phyloP scores from a whole-genome alignment of 495 filamentous ascomycete species.

The Chaetomium fimeti region DNA sequence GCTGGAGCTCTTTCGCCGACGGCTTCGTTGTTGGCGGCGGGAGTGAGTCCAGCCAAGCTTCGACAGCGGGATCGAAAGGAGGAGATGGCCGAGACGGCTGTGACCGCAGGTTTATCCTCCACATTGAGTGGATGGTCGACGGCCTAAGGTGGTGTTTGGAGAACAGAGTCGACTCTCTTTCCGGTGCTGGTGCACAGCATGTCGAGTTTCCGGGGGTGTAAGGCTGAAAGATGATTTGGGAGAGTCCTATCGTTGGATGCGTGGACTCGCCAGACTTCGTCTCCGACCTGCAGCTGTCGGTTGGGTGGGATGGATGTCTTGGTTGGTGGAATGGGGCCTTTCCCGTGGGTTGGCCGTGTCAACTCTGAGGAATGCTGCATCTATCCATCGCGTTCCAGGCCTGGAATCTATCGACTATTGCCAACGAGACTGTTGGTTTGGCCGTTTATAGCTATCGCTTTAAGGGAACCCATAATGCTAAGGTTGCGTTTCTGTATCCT shows the following conservation, averaged over 20 bases:
- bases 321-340: slow-evolving; percentile 4
- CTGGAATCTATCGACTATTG: background rate
- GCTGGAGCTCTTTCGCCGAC: slow-evolving; percentile 23
- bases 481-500: background rate
- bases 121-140: slow-evolving; percentile 9
- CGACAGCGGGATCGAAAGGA: slow-evolving; percentile 22
- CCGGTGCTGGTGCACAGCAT: slow-evolving; percentile 6
- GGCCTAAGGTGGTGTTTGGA: slow-evolving; percentile 13
- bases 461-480: slow-evolving; percentile 6
- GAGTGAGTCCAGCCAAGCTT: slow-evolving; percentile 32
- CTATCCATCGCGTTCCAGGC: slow-evolving; percentile 10
- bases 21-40: slow-evolving; percentile 21
- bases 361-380: slow-evolving; percentile 14
- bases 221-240: background rate
- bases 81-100: slow-evolving; percentile 24
- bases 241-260: background rate
- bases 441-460: background rate
- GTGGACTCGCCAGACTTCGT: background rate
- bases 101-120: slow-evolving; percentile 5
- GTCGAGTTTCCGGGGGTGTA: slow-evolving; percentile 5
- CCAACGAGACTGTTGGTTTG: background rate
- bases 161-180: slow-evolving; percentile 5
- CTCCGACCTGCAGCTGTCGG: slow-evolving; percentile 1
- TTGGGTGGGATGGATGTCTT: background rate
- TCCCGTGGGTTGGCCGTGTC: slow-evolving; percentile 1